Conservation (phyloP, 2,329 filamentous ascomycete species). For the Phialemonium atrogriseum region DNA sequence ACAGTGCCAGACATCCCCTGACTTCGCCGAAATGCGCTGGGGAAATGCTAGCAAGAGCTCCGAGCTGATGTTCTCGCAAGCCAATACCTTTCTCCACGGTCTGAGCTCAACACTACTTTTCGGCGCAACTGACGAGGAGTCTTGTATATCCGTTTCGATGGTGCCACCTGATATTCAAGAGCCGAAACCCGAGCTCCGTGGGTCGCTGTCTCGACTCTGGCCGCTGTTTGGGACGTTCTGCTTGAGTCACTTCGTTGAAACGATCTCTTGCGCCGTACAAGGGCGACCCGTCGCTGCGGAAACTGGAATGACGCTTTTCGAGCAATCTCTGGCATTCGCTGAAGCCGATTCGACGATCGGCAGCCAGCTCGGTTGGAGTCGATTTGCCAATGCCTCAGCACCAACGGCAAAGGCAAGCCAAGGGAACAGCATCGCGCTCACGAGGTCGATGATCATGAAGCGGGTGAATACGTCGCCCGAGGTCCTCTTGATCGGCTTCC, state of each 20-base stretch:
- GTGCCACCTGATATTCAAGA: slow-evolving; percentile 43
- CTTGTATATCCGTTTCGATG: slow-evolving; percentile 72
- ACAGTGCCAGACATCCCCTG: slow-evolving; percentile 79
- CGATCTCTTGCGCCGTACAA: slow-evolving; percentile 78
- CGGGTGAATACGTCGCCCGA: slow-evolving; percentile 85
- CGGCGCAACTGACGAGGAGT: slow-evolving; percentile 64
- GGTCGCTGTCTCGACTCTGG: slow-evolving; percentile 72
- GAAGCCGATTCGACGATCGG: slow-evolving; percentile 87
- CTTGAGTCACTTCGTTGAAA: slow-evolving; percentile 81
- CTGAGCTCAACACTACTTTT: slow-evolving; percentile 65
- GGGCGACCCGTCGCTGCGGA: slow-evolving; percentile 73
- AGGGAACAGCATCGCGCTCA: slow-evolving; percentile 40
- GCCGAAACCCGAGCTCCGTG: slow-evolving; percentile 49
- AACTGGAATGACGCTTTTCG: slow-evolving; percentile 92
- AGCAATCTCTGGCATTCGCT: slow-evolving; percentile 91
- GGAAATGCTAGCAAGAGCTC: slow-evolving; percentile 56
- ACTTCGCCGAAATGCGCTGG: slow-evolving; percentile 63
- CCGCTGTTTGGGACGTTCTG: slow-evolving; percentile 63
- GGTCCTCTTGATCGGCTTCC: slow-evolving; percentile 73
- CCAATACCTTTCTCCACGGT: slow-evolving; percentile 62
- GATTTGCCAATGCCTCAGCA: slow-evolving; percentile 41
- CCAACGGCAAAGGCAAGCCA: slow-evolving; percentile 31
- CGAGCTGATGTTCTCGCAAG: slow-evolving; percentile 60
- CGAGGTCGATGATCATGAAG: slow-evolving; percentile 60
- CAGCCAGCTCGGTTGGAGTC: slow-evolving; percentile 65